Evolutionary conservation across 306 rosid genomes (phyloP), one percentile per base, ranked within the genome.

Genomic region (Abrus precatorius): DNA sequence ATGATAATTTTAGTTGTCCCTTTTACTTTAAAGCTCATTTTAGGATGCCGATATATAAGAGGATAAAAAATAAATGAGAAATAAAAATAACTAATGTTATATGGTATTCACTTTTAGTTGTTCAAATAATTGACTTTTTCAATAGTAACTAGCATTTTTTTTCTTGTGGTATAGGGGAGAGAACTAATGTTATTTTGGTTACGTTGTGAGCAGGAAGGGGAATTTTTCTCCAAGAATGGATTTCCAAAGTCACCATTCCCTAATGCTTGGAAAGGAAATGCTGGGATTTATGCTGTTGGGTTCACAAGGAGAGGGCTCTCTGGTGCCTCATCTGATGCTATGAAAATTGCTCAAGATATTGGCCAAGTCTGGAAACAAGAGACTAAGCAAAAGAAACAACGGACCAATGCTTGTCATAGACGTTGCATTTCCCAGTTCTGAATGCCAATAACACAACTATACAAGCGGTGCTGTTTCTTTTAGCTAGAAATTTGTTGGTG

Each of bases 201-300:
- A 41, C 63, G 20, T 48, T 61, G 14, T 88, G 72, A 62, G 11
- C 89, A 95, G 97, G 98, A 95, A 87, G 85, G 88, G 77, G 98
- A 91, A 57, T 91, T 95, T 29, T 95, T 95, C 84, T 76, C 92
- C 1, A 89, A 93, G 80, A 91, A 85, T 79, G 99, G 99, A 6
- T 91, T 83, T 54, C 99, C 99, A 74, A 95, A 89, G 61, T 85
- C 88, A 5, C 72, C 91, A 71, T 91, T 90, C 65, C 98, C 99
- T 12, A 77, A 90, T 71, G 95, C 97, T 0, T 95, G 99, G 99
- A 95, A 93, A 43, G 99, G 99, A 54, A 92, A 89, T 6, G 75
- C 79, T 1, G 99, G 99, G 3, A 91, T 95, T 5, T 95, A 95
- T 67, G 97, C 98, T 2, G 99, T 95, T 74, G 99, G 99, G 66